Conservation (phyloP, 306 rosid species). For the Luffa acutangula region DNA sequence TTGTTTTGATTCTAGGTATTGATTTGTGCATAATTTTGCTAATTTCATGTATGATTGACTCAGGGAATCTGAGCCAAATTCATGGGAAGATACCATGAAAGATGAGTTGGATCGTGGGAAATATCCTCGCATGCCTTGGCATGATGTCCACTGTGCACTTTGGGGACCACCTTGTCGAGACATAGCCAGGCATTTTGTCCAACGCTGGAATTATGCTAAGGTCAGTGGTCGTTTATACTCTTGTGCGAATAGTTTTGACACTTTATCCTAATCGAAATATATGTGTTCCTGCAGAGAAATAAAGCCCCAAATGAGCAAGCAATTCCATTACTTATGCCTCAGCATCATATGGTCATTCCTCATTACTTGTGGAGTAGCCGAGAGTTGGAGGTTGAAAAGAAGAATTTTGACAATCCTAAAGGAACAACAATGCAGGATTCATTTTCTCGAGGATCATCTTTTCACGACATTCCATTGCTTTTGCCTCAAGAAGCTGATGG, state of each 20-base stretch:
- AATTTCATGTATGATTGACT: slow-evolving; percentile 1
- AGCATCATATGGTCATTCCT: slow-evolving; percentile 99
- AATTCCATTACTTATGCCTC: slow-evolving; percentile 97
- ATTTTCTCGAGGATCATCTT: slow-evolving; percentile 47
- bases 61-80: slow-evolving; percentile 98
- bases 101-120: slow-evolving; percentile 86
- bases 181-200: slow-evolving; percentile 96
- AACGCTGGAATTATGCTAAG: slow-evolving; percentile 99
- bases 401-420: slow-evolving; percentile 17
- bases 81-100: slow-evolving; percentile 97
- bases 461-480: slow-evolving; percentile 86
- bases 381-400: slow-evolving; percentile 38
- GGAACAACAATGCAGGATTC: slow-evolving; percentile 49
- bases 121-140: slow-evolving; percentile 99
- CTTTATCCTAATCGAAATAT: slow-evolving; percentile 16
- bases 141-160: slow-evolving; percentile 95
- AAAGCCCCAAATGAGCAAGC: slow-evolving; percentile 93
- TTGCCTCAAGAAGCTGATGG: slow-evolving; percentile 58
- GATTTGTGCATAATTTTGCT: neutral
- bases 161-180: slow-evolving; percentile 99
- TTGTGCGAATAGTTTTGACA: slow-evolving; percentile 6
- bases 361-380: slow-evolving; percentile 72
- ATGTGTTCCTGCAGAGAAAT: slow-evolving; percentile 51
- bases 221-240: slow-evolving; percentile 24
- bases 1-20: neutral